Conservation (phyloP, 495 filamentous ascomycete genomes). For the Trichoderma virens region DNA sequence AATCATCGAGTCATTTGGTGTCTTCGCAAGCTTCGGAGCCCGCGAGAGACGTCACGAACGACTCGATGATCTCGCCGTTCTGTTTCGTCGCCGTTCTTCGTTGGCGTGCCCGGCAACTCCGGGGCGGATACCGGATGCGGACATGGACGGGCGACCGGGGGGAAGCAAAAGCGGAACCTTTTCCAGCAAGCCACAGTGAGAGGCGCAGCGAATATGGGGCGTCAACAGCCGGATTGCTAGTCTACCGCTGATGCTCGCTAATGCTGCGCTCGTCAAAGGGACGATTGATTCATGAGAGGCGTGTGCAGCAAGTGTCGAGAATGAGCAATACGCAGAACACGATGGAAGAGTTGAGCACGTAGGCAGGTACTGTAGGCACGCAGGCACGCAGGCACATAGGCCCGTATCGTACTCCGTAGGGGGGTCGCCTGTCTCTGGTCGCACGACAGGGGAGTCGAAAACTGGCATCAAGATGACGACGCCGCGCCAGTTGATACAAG, state of each 20-base stretch:
- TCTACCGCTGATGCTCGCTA: constrained; percentile 3
- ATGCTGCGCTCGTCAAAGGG: neutral
- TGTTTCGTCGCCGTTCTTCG: neutral
- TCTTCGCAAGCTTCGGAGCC: neutral
- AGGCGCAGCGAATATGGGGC: constrained; percentile 8
- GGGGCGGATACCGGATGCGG: constrained; percentile 5
- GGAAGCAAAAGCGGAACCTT: neutral
- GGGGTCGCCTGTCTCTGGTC: neutral
- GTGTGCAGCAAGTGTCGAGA: neutral
- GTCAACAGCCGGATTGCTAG: neutral
- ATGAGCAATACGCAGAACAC: neutral
- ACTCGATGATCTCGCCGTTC: constrained; percentile 1
- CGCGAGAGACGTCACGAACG: neutral
- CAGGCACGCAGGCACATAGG: too few relatives aligned
- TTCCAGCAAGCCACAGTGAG: constrained; percentile 3
- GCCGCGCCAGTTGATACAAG: neutral
- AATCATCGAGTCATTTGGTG: neutral
- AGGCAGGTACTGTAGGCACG: neutral
- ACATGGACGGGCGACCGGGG: constrained; percentile 7
- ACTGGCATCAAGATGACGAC: neutral
- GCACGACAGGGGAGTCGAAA: neutral
- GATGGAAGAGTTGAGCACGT: neutral
- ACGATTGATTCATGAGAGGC: neutral
- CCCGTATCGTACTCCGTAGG: too few relatives aligned
- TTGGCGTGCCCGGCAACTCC: constrained; percentile 5